These are phyloP conservation scores for Polymyxa betae DNA, from an alignment of 208 protist genomes.

Conservation along the genomic window DNA sequence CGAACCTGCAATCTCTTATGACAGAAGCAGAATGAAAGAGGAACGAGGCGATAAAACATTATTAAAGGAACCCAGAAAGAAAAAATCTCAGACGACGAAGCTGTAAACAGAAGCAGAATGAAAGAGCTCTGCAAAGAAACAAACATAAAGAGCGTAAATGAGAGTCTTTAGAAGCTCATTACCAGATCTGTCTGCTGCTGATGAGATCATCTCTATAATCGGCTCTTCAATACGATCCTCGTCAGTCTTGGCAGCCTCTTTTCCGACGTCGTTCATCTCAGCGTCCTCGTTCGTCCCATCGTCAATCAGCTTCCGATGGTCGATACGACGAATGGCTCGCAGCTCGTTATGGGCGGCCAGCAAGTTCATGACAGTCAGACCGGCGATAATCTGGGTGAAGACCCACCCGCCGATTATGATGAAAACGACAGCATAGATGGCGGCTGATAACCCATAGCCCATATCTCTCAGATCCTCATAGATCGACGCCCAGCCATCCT, in stretches of 20 bases:
- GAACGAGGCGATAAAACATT: no score
- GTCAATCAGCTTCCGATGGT: not conserved
- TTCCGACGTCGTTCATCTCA: not conserved
- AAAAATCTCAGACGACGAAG: no score
- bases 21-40: no score
- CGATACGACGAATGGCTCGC: not conserved
- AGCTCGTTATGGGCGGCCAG: not conserved
- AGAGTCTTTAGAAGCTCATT: no score
- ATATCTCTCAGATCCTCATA: not conserved
- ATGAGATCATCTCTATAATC: no score
- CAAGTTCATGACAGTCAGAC: not conserved
- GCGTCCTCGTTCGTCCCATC: not conserved
- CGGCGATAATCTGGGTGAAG: not conserved
- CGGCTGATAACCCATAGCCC: not conserved
- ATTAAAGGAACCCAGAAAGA: no score
- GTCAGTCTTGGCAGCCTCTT: not conserved
- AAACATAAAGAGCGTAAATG: no score
- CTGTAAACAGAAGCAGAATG: no score
- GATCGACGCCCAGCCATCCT: not conserved
- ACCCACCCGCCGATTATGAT: not conserved
- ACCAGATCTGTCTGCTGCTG: no score
- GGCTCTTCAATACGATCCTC: no score
- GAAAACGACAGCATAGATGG: not conserved
- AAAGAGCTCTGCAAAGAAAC: no score
- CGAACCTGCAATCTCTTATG: no score